Base-by-base conservation (phyloP, 2,329 filamentous ascomycete species). In the Fusarium subtropicale region DNA sequence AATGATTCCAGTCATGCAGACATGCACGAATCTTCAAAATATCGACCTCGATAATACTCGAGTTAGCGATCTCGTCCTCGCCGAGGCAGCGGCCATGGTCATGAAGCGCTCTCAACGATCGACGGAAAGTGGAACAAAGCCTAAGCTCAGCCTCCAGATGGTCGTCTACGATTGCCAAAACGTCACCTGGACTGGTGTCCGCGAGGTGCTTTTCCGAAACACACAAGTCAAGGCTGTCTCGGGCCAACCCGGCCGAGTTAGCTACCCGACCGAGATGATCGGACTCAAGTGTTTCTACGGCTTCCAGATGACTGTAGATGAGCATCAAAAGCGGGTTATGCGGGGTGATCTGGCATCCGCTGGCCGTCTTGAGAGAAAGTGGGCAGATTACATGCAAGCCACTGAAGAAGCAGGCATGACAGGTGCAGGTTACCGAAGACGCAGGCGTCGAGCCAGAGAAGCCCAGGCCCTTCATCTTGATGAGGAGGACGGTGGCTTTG, bases 11-110 rank as follows among this genome's bases (percentile, higher is more conserved):
- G 83, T 97, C 4, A 84, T 98, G 71, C 92, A 93, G 75, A 87
- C 85, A 31, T 97, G 94, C 78, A 85, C 86, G 0, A 85, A 82
- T 16, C 85, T 98, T 16, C 84, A 84, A 48, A 92, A 86, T 31
- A 82, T 97, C 16, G 92, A 97, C 54, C 90, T 98, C 85, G 96
- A 99, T 81, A 98, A 98, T 78, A 98, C 95, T 0, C 90, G 92
- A 47, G 89, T 97, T 67, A 95, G 93, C 18, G 93, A 98, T 75
- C 86, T 97, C 3, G 90, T 92, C 7, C 88, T 98, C 12, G 88
- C 90, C 59, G 95, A 97, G 82, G 93, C 94, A 3, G 92, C 94
- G 11, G 84, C 88, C n/a, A 92, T 92, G 82, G 87, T 97, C 18
- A 88, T 90, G 58, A 83, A 84, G 54, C 91, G 93, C 83, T 79